Evolutionary conservation across 768 basidiomycete species (phyloP), one percentile per base, ranked within the genome.

Genomic region (Infundibulicybe gibba): DNA sequence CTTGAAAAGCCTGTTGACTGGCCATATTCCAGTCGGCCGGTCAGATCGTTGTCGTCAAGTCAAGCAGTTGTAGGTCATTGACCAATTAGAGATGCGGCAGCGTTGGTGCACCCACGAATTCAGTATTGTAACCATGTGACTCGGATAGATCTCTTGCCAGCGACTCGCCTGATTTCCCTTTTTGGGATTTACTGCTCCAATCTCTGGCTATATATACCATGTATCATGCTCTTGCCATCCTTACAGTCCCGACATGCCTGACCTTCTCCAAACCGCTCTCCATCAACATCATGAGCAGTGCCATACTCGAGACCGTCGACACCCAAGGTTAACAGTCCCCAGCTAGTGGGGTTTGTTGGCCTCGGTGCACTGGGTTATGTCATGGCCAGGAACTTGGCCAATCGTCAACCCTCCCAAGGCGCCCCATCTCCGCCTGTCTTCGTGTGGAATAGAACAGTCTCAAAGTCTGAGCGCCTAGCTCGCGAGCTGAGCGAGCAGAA

Each of bases 351-450:
- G 5, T 75, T 74, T 41, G 66, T 76, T 12, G 74, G 74, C 1
- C 52, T 85, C 13, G 84, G 85, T 16, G 76, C 78, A 16, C 88
- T 91, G 80, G 90, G 87, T 9, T 79, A 72, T 56, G 62, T 71
- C 15, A 93, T 94, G 87, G 87, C 86, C 5, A 73, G 75, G 32
- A 95, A 94, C 63, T 73, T 95, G 31, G 88, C 87, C 1, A 79
- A 66, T 37, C 68, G 75, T 52, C 72, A 66, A 39, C 62, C 66
- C 15, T 54, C 65, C 4, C 66, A 73, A 39, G 49, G 61, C 32
- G 60, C 58, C 12, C 61, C 58, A 2, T 55, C 70, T 31, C 68
- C 71, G 0, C 81, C 90, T 3, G 59, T 94, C 42, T 61, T 85
- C 32, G 74, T 94, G 8, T 92, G 80, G 72, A 95, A 94, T 59